Percentiles rank a stretch among this genome's conserved stretches.
phyloP scores from a whole-genome alignment of 257 asterid species.

The Fraxinus anomala region DNA sequence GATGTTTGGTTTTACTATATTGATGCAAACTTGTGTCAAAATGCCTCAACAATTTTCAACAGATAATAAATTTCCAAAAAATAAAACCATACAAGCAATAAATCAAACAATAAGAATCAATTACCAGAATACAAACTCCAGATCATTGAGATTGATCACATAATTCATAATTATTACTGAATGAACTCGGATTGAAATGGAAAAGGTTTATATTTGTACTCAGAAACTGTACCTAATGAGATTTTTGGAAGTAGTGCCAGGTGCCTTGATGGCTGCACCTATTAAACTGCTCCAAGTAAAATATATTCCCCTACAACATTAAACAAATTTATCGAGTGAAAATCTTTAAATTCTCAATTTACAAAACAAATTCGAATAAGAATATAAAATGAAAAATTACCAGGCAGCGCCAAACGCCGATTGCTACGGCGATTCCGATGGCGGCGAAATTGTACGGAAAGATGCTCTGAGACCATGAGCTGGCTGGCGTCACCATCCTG shows the following conservation, averaged over 20 bases:
- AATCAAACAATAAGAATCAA: background rate
- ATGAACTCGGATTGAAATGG: background rate
- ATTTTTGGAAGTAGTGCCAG: conserved; percentile 55
- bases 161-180: no score
- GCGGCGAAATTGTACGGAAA: conserved; percentile 22
- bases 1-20: no score
- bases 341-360: background rate
- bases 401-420: conserved; percentile 39
- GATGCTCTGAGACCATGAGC: conserved; percentile 35
- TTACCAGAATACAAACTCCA: background rate
- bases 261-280: conserved; percentile 60
- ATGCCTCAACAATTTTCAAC: no score
- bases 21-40: no score
- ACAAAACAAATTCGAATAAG: no score
- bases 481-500: conserved; percentile 17
- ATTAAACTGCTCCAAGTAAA: conserved; percentile 58
- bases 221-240: conserved; percentile 39
- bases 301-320: conserved; percentile 46
- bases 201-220: background rate
- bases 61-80: no score
- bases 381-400: background rate
- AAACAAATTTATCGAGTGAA: background rate
- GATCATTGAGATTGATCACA: no score
- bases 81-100: no score
- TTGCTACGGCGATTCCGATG: conserved; percentile 35